Evolutionary conservation across 345 rosid species (phyloP).

Genomic region (Linum tenue): DNA sequence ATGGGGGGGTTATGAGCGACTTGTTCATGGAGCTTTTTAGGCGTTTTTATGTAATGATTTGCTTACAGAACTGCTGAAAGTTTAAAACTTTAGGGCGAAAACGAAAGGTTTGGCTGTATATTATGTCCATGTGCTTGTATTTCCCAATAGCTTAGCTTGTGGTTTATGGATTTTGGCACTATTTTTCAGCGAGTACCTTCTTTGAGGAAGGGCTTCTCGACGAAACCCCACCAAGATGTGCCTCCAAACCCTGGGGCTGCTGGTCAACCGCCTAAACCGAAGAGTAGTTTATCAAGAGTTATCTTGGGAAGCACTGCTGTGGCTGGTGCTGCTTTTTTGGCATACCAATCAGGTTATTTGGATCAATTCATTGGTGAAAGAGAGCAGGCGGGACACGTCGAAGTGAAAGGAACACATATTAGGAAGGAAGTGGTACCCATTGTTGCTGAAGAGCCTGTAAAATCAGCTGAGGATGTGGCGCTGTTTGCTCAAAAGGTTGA

Average conservation of each 20-base stretch:
- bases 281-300: constrained; percentile 32
- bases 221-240: constrained; percentile 36
- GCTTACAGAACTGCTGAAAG: neutral
- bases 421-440: constrained; percentile 30
- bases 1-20: neutral
- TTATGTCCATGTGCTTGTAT: neutral
- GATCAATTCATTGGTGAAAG: constrained; percentile 40
- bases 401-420: constrained; percentile 15
- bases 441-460: constrained; percentile 25
- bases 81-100: too few relatives aligned
- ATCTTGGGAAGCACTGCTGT: constrained; percentile 42
- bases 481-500: constrained; percentile 9
- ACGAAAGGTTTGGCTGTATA: neutral
- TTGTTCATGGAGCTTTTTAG: too few relatives aligned
- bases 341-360: constrained; percentile 51
- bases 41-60: neutral
- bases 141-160: neutral
- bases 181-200: constrained; percentile 31
- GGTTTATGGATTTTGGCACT: constrained; percentile 7
- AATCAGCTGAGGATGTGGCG: constrained; percentile 18
- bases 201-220: constrained; percentile 41
- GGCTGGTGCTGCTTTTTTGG: constrained; percentile 39
- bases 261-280: constrained; percentile 36
- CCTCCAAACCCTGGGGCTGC: constrained; percentile 32
- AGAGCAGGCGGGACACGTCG: constrained; percentile 17